A percentile compares a stretch with the other conserved stretches of the same genome.
Evolutionary conservation across 2,329 filamentous ascomycete species (phyloP).

Genomic region (Rhinocladiella similis): DNA sequence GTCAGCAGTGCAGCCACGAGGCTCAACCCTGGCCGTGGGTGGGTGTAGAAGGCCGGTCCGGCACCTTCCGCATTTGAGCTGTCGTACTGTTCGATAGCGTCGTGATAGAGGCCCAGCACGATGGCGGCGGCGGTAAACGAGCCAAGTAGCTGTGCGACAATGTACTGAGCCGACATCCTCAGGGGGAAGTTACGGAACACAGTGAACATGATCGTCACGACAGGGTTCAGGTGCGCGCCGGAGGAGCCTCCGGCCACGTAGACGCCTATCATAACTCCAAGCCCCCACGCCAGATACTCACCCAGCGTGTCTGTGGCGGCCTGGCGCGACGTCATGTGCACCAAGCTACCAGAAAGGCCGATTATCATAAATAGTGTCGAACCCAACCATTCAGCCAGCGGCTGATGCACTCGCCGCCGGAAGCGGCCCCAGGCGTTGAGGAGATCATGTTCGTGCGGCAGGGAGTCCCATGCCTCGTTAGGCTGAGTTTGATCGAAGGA

Average conservation of each 20-base stretch:
- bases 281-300: constrained; percentile 29
- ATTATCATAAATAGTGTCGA: constrained; percentile 32
- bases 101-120: constrained; percentile 37
- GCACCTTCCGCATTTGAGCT: constrained; percentile 23
- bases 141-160: constrained; percentile 36
- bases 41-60: constrained; percentile 32
- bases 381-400: constrained; percentile 30
- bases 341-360: constrained; percentile 30
- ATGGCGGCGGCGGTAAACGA: constrained; percentile 36
- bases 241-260: constrained; percentile 47
- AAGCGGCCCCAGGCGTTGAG: constrained; percentile 32
- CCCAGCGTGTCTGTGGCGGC: constrained; percentile 27
- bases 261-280: constrained; percentile 40
- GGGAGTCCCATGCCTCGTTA: no score
- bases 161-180: constrained; percentile 30
- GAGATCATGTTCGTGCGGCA: constrained; percentile 12
- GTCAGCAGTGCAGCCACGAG: constrained; percentile 37
- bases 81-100: constrained; percentile 32
- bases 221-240: constrained; percentile 51
- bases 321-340: constrained; percentile 24
- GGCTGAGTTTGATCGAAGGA: no score
- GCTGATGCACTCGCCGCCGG: constrained; percentile 28
- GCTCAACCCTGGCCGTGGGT: constrained; percentile 28
- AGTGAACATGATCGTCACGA: constrained; percentile 41
- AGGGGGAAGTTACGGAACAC: constrained; percentile 37